phyloP scores from a whole-genome alignment of 495 filamentous ascomycete genomes.

The Jackrogersella minutella region DNA sequence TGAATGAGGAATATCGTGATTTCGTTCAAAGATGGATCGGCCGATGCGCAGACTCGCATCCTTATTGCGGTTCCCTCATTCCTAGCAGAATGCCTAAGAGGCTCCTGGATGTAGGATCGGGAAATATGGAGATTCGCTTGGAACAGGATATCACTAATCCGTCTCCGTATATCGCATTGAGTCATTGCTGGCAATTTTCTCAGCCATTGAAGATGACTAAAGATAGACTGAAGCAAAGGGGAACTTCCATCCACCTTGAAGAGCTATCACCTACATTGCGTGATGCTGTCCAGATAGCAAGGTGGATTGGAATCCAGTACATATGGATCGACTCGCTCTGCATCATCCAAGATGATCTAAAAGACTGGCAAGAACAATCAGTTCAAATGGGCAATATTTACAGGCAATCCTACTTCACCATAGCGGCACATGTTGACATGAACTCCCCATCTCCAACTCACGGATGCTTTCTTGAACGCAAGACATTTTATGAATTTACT shows the following conservation, averaged over 20 bases:
- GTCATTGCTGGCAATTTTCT: conserved; percentile 3
- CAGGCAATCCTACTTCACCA: conserved; percentile 6
- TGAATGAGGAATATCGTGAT: not conserved
- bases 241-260: not conserved
- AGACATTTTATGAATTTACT: not conserved
- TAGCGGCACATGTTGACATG: not conserved
- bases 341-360: not conserved
- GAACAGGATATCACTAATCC: not conserved
- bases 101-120: not conserved
- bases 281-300: not conserved
- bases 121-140: not conserved
- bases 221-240: not conserved
- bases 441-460: not conserved
- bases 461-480: conserved; percentile 1
- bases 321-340: no score
- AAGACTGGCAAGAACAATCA: not conserved
- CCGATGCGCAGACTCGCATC: not conserved
- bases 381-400: conserved; percentile 5
- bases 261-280: conserved; percentile 1
- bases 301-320: not conserved
- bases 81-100: not conserved
- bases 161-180: not conserved
- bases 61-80: not conserved
- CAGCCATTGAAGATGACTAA: conserved; percentile 1
- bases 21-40: not conserved